These are phyloP conservation scores for Cutaneotrichosporon arboriforme DNA, from an alignment of 1,284 basidiomycete species.

Conservation along the genomic window DNA sequence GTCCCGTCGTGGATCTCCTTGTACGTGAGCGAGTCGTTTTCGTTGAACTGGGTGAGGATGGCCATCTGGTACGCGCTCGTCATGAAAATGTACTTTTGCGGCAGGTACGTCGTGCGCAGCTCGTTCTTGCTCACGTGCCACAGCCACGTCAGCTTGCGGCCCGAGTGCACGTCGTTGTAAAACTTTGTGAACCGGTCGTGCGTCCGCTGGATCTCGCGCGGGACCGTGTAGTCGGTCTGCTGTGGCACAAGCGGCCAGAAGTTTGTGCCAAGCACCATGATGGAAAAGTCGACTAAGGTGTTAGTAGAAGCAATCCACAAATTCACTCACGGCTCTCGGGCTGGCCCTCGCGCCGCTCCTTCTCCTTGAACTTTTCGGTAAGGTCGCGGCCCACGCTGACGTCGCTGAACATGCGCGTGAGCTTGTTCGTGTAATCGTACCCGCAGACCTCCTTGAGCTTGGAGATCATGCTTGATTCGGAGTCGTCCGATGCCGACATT, in stretches of 20 bases:
- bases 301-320: neutral
- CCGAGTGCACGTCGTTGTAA: slow-evolving; percentile 70
- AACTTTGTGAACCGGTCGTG: slow-evolving; percentile 91
- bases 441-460: slow-evolving; percentile 98
- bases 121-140: slow-evolving; percentile 99
- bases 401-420: slow-evolving; percentile 98
- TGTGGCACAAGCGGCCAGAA: slow-evolving; percentile 91
- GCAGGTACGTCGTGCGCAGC: slow-evolving; percentile 82
- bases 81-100: slow-evolving; percentile 94
- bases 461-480: slow-evolving; percentile 96
- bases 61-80: slow-evolving; percentile 94
- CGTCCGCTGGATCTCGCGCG: slow-evolving; percentile 75
- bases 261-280: slow-evolving; percentile 91
- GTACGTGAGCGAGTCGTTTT: slow-evolving; percentile 73
- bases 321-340: slow-evolving; percentile 49
- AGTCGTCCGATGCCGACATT: slow-evolving; percentile 92
- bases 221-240: slow-evolving; percentile 79
- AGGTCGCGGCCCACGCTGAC: slow-evolving; percentile 94
- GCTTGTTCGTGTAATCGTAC: slow-evolving; percentile 97
- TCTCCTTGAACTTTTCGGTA: slow-evolving; percentile 93
- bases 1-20: slow-evolving; percentile 79
- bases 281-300: slow-evolving; percentile 69
- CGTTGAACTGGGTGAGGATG: slow-evolving; percentile 90
- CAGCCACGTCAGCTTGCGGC: slow-evolving; percentile 92
- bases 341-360: slow-evolving; percentile 67